Conservation (phyloP, 2,329 filamentous ascomycete genomes). For the Penicillium sp. region DNA sequence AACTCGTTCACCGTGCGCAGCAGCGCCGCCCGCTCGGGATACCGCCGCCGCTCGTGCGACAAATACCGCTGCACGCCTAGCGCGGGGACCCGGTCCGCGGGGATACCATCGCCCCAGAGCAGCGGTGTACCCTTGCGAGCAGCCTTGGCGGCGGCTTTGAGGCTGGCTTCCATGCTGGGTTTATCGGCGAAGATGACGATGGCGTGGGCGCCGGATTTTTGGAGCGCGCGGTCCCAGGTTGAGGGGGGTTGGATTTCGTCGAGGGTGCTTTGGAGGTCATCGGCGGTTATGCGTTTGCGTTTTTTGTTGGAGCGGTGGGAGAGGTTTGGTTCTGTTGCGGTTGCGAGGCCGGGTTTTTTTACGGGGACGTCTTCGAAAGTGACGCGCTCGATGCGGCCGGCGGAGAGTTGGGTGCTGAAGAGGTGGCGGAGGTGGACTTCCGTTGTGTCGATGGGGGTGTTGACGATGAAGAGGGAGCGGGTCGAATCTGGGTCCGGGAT, state of each 20-base stretch:
- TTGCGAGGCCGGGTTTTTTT: constrained; percentile 36
- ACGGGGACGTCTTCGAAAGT: constrained; percentile 63
- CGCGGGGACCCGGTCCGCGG: constrained; percentile 55
- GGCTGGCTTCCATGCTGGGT: constrained; percentile 71
- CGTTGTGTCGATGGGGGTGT: constrained; percentile 82
- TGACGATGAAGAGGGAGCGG: constrained; percentile 86
- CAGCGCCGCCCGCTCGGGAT: constrained; percentile 67
- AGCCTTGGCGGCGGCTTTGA: constrained; percentile 72
- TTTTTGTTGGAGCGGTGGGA: constrained; percentile 51
- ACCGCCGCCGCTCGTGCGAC: constrained; percentile 72
- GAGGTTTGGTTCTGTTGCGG: constrained; percentile 26
- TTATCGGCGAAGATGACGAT: constrained; percentile 83
- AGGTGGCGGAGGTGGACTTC: constrained; percentile 73
- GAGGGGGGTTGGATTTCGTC: constrained; percentile 66
- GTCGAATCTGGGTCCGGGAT: constrained; percentile 71
- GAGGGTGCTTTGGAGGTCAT: constrained; percentile 57
- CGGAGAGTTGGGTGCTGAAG: constrained; percentile 73
- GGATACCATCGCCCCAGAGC: constrained; percentile 67
- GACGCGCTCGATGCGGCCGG: constrained; percentile 75
- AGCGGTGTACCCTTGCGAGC: constrained; percentile 61
- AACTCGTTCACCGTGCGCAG: constrained; percentile 78
- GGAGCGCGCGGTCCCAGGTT: constrained; percentile 72
- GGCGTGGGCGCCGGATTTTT: constrained; percentile 74
- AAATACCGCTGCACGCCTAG: constrained; percentile 57
- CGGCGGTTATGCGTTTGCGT: constrained; percentile 55